These are phyloP conservation scores for Sugiyamaella americana DNA, from an alignment of 805 yeast genomes.

Conservation along the genomic window DNA sequence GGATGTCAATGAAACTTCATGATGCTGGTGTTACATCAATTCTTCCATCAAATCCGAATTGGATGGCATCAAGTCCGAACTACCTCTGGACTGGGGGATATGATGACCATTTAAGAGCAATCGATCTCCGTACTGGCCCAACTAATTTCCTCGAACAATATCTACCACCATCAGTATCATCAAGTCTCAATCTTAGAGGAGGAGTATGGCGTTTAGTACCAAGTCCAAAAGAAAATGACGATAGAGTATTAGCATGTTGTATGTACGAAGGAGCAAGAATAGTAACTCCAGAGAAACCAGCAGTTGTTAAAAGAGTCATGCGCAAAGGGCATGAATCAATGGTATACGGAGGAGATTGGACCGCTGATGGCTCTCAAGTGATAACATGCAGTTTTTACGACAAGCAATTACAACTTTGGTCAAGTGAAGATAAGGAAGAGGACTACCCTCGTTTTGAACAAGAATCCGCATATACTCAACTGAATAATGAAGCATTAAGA, in stretches of 20 bases:
- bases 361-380: constrained; percentile 40
- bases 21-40: constrained; percentile 90
- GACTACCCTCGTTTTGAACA: not conserved
- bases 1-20: constrained; percentile 49
- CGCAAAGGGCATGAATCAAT: constrained; percentile 71
- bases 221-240: constrained; percentile 35
- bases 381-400: constrained; percentile 93
- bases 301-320: constrained; percentile 15
- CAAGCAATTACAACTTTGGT: constrained; percentile 75
- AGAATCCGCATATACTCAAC: not conserved
- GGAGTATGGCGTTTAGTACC: constrained; percentile 94
- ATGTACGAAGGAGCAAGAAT: constrained; percentile 94
- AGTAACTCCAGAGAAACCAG: constrained; percentile 37
- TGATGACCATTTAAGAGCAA: constrained; percentile 67
- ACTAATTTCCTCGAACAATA: constrained; percentile 38
- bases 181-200: constrained; percentile 61
- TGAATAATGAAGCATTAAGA: not conserved
- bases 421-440: not conserved
- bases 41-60: constrained; percentile 41
- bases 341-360: constrained; percentile 96
- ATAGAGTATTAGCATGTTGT: constrained; percentile 69
- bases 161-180: constrained; percentile 42
- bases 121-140: constrained; percentile 59
- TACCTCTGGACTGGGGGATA: constrained; percentile 83
- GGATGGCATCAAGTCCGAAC: constrained; percentile 41